Conservation (phyloP, 371 early-diverging fungal species). For the Blastocladiella emersonii region DNA sequence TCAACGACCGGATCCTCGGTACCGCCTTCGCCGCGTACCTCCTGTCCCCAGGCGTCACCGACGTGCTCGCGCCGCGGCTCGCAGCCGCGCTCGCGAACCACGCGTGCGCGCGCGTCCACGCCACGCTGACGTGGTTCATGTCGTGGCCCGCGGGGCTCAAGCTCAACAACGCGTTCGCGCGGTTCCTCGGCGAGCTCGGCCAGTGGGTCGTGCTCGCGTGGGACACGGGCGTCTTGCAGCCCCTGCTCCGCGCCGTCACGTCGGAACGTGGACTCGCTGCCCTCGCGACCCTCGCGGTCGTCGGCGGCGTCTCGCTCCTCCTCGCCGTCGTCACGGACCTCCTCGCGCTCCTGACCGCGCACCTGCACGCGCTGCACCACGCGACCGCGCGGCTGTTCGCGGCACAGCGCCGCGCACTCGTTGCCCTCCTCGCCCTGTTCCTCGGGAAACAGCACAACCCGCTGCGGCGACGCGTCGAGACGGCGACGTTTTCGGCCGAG, state of each 20-base stretch:
- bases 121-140: constrained; percentile 81
- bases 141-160: constrained; percentile 92
- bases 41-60: too few relatives aligned
- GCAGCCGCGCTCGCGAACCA: too few relatives aligned
- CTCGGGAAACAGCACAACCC: constrained; percentile 76
- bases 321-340: too few relatives aligned
- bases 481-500: constrained; percentile 84
- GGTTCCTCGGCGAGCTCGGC: constrained; percentile 84
- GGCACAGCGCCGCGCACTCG: constrained; percentile 73
- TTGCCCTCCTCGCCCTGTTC: constrained; percentile 80
- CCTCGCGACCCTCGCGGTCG: constrained; percentile 45
- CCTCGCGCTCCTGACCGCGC: constrained; percentile 65
- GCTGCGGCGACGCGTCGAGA: constrained; percentile 76
- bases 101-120: too few relatives aligned
- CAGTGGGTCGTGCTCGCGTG: constrained; percentile 81
- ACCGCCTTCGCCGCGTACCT: too few relatives aligned
- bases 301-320: too few relatives aligned
- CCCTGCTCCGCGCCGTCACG: constrained; percentile 14
- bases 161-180: constrained; percentile 74
- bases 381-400: constrained; percentile 82
- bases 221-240: constrained; percentile 22
- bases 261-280: too few relatives aligned
- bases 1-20: too few relatives aligned
- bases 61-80: too few relatives aligned
- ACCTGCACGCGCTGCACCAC: constrained; percentile 86